Conservation (phyloP, 148 eudicot species). For the Salicornia ramosissima region DNA sequence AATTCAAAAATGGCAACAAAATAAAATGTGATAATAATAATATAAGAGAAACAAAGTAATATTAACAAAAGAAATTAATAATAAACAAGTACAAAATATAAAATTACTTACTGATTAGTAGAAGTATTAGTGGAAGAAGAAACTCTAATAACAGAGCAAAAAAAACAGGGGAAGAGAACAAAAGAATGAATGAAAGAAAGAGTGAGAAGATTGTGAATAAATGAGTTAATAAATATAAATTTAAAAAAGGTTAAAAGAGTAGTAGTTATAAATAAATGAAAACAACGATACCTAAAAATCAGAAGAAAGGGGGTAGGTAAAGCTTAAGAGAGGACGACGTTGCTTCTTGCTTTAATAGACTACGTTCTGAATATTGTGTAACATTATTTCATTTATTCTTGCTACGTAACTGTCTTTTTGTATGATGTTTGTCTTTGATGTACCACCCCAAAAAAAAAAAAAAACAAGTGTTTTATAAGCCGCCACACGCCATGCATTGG, state of each 20-base stretch:
- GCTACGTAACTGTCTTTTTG: too few relatives aligned
- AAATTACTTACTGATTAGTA: not conserved
- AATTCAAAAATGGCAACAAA: too few relatives aligned
- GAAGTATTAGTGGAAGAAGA: not conserved
- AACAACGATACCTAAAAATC: not conserved
- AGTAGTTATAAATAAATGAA: not conserved
- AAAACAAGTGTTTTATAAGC: too few relatives aligned
- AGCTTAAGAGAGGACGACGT: conserved; percentile 1
- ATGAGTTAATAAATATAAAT: not conserved
- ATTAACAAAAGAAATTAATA: not conserved
- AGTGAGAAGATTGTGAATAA: not conserved
- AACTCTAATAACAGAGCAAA: not conserved
- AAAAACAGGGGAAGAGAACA: not conserved
- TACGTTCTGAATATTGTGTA: too few relatives aligned
- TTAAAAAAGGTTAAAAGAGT: too few relatives aligned
- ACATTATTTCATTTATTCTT: too few relatives aligned
- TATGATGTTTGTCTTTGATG: too few relatives aligned
- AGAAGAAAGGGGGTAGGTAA: conserved; percentile 7
- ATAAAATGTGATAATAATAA: too few relatives aligned
- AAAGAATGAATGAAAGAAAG: not conserved
- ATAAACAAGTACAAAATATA: not conserved
- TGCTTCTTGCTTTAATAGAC: not conserved
- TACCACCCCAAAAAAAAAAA: too few relatives aligned
- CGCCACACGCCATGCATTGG: too few relatives aligned
- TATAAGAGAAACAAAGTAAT: too few relatives aligned